Base-by-base conservation (phyloP, 371 early-diverging fungal species). In the Mortierella sp. region DNA sequence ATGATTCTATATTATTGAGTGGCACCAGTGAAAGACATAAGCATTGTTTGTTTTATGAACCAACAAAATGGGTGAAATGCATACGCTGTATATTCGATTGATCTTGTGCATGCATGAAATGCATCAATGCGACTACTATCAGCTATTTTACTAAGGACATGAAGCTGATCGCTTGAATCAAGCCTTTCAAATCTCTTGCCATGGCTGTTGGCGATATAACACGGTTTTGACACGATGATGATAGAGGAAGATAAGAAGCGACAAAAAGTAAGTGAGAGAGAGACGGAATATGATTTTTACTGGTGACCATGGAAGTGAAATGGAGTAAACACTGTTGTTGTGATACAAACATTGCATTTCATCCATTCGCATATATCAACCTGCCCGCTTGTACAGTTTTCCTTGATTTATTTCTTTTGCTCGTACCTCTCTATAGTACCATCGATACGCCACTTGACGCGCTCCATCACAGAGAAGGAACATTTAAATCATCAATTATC, bases 301-400 rank as follows among this genome's bases (percentile, higher is more conserved):
- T 34, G 44, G 14, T 34, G 44, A 1, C 70, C 9, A 1, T 44
- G 70, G 70, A 70, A 44, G 70, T 45, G 45, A 70, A 70, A 70
- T 70, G 45, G 70, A 44, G 70, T 70, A 70, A 44, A 45, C 38
- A 44, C 70, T 70, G 19, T 21, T 70, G 45, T 70, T 70, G 19
- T 70, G 45, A 70, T 44, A 42, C 70, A 70, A 70, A 42, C 70
- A 70, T 70, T 70, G 70, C 70, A 70, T 70, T 70, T 70, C 70
- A 70, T 70, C 42, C 70, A 70, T 70, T 70, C 70, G 70, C 70
- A 70, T 70, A 45, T 44, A 70, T 70, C 44, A 70, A 70, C 70
- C 44, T 42, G 5, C 9, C 50, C 8, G 50, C 50, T 48, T 48
- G 50, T 48, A 16, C 16, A 10, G 63, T 14, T 31, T 63, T 58